phyloP scores from a whole-genome alignment of 305 asterid species.

The Fraxinus velutina region DNA sequence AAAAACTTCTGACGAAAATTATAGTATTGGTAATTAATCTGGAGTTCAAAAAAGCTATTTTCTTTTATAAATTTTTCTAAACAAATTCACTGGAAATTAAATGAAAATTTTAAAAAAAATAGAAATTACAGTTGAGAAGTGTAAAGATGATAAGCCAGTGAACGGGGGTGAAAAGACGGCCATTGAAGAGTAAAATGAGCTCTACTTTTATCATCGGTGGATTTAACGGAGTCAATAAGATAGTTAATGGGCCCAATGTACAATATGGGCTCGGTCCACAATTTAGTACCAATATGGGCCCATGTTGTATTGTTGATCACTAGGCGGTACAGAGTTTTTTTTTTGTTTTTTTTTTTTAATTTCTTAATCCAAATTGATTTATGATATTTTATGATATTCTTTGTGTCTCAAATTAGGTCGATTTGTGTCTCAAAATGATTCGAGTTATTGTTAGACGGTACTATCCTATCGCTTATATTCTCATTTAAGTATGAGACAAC shows the following conservation, averaged over 20 bases:
- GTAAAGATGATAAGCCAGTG: slow-evolving; percentile 27
- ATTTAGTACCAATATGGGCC: not conserved
- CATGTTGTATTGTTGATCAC: not conserved
- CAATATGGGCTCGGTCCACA: not conserved
- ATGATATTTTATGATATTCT: not conserved
- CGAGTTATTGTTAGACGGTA: not conserved
- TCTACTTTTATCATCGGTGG: not conserved
- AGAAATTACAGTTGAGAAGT: slow-evolving; percentile 29
- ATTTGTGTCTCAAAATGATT: no score
- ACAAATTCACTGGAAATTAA: not conserved
- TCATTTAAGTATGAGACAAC: not conserved
- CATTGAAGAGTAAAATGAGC: slow-evolving; percentile 31
- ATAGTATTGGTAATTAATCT: not conserved
- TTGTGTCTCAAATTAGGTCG: not conserved
- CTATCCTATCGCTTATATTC: not conserved
- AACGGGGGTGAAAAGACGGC: slow-evolving; percentile 33
- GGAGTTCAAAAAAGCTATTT: not conserved
- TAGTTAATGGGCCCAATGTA: not conserved
- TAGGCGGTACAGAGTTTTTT: not conserved
- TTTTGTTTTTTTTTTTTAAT: no score
- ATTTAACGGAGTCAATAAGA: not conserved
- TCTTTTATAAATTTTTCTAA: no score
- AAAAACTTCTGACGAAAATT: not conserved
- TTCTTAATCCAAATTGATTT: not conserved
- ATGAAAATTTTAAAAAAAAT: not conserved